Evolutionary conservation across 2,329 filamentous ascomycete genomes (phyloP).

Genomic region (Bipolaris sorokiniana): DNA sequence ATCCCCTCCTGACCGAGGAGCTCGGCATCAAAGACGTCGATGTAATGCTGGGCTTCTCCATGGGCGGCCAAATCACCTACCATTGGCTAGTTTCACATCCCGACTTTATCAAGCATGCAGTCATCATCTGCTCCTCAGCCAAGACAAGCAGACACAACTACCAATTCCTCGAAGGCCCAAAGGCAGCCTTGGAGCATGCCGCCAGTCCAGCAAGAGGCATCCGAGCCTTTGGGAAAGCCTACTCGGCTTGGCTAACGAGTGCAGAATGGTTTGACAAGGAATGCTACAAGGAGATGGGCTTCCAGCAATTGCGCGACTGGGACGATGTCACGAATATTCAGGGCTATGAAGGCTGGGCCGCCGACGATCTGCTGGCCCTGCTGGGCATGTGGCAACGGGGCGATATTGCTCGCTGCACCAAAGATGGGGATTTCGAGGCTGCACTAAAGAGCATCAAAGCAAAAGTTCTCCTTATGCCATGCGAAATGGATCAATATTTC

Average conservation of each 20-base stretch:
- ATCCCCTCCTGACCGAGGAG: conserved; percentile 50
- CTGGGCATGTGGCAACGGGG: conserved; percentile 53
- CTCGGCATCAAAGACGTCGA: conserved; percentile 55
- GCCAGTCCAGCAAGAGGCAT: conserved; percentile 46
- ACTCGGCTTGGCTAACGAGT: conserved; percentile 51
- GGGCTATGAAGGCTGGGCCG: conserved; percentile 37
- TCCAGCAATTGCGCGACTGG: conserved; percentile 29
- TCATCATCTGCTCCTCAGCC: conserved; percentile 60
- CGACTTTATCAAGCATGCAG: conserved; percentile 51
- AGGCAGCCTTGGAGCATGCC: conserved; percentile 54
- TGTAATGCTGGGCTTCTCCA: conserved; percentile 62
- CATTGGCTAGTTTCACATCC: conserved; percentile 60
- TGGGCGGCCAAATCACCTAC: conserved; percentile 63
- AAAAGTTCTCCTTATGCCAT: conserved; percentile 49
- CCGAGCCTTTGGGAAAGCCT: conserved; percentile 49
- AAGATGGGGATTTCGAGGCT: conserved; percentile 32
- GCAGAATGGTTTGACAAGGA: conserved; percentile 51
- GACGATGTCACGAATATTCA: conserved; percentile 33
- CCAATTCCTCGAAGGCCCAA: conserved; percentile 62
- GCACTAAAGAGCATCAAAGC: conserved; percentile 48
- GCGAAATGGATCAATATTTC: conserved; percentile 52
- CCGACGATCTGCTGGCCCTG: conserved; percentile 49
- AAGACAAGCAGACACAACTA: conserved; percentile 60
- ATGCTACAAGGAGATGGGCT: conserved; percentile 46
- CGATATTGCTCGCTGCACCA: conserved; percentile 45